phyloP scores from a whole-genome alignment of 2,329 filamentous ascomycete genomes.

The Aspergillus neotritici region DNA sequence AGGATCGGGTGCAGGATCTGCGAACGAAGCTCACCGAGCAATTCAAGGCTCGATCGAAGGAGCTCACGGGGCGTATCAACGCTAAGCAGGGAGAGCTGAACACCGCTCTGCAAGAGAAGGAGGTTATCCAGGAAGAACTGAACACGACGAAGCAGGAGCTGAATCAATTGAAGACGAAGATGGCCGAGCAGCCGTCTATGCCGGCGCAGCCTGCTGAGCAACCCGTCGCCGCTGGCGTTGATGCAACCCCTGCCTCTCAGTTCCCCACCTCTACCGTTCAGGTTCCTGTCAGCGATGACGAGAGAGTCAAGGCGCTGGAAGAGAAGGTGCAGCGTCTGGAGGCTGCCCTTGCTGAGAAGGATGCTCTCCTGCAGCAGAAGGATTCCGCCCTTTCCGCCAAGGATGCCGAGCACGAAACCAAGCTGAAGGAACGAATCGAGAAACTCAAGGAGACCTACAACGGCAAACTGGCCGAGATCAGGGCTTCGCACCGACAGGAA shows the following conservation, averaged over 20 bases:
- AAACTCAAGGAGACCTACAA: slow-evolving; percentile 64
- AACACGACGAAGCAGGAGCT: slow-evolving; percentile 58
- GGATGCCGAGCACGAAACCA: slow-evolving; percentile 46
- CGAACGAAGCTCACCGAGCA: slow-evolving; percentile 43
- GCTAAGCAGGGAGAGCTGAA: slow-evolving; percentile 48
- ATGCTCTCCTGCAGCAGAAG: slow-evolving; percentile 35
- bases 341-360: slow-evolving; percentile 48
- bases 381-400: slow-evolving; percentile 42
- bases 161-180: slow-evolving; percentile 44
- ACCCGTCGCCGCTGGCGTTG: slow-evolving; percentile 41
- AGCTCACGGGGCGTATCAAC: slow-evolving; percentile 60
- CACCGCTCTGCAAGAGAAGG: slow-evolving; percentile 56
- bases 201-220: slow-evolving; percentile 42
- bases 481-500: slow-evolving; percentile 46
- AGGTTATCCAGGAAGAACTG: slow-evolving; percentile 63
- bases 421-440: slow-evolving; percentile 45
- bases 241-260: slow-evolving; percentile 28
- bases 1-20: slow-evolving; percentile 48
- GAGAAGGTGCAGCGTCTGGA: slow-evolving; percentile 52
- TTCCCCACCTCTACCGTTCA: slow-evolving; percentile 25
- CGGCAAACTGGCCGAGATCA: slow-evolving; percentile 58
- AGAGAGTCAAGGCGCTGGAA: slow-evolving; percentile 58
- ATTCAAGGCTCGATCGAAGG: slow-evolving; percentile 53
- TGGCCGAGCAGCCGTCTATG: slow-evolving; percentile 41
- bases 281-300: slow-evolving; percentile 39